Percentiles rank a stretch among this genome's conserved stretches.
phyloP scores from a whole-genome alignment of 495 filamentous ascomycete genomes.

The Tuber magnatum region DNA sequence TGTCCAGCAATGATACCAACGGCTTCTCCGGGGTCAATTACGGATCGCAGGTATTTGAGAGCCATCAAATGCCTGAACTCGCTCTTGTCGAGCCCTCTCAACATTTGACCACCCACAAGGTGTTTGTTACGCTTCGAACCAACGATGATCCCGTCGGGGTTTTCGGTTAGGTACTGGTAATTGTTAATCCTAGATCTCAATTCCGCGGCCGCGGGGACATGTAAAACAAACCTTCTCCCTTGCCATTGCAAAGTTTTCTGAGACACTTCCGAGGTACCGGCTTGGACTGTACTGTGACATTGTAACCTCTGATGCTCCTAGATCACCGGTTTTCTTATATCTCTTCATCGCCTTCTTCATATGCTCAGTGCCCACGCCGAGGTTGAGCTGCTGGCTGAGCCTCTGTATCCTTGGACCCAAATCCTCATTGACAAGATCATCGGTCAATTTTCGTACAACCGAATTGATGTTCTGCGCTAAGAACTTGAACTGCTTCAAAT shows the following conservation, averaged over 20 bases:
- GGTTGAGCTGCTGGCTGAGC: slow-evolving; percentile 27
- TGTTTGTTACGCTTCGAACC: slow-evolving; percentile 61
- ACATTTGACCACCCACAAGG: slow-evolving; percentile 46
- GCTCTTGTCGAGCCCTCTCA: slow-evolving; percentile 50
- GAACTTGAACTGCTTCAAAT: slow-evolving; percentile 85
- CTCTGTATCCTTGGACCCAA: slow-evolving; percentile 18
- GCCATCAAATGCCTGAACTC: slow-evolving; percentile 74
- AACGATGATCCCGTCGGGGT: slow-evolving; percentile 62
- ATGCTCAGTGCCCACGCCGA: slow-evolving; percentile 42
- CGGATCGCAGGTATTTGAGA: slow-evolving; percentile 84
- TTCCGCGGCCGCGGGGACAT: background rate
- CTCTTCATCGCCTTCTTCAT: slow-evolving; percentile 75
- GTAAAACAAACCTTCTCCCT: slow-evolving; percentile 50
- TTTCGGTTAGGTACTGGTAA: slow-evolving; percentile 64
- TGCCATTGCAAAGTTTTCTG: slow-evolving; percentile 69
- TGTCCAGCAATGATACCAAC: slow-evolving; percentile 95
- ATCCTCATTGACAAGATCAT: slow-evolving; percentile 46
- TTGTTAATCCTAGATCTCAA: slow-evolving; percentile 33
- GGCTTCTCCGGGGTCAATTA: slow-evolving; percentile 96
- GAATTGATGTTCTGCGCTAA: slow-evolving; percentile 64
- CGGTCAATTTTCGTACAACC: slow-evolving; percentile 43
- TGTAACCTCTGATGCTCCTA: slow-evolving; percentile 69
- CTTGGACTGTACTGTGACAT: slow-evolving; percentile 65
- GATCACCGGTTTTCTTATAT: slow-evolving; percentile 59
- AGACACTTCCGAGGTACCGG: slow-evolving; percentile 73